Percentiles rank a stretch among this genome's conserved stretches.
These are phyloP conservation scores for Amanita rubescens DNA, from an alignment of 768 basidiomycete genomes.

Conservation along the genomic window DNA sequence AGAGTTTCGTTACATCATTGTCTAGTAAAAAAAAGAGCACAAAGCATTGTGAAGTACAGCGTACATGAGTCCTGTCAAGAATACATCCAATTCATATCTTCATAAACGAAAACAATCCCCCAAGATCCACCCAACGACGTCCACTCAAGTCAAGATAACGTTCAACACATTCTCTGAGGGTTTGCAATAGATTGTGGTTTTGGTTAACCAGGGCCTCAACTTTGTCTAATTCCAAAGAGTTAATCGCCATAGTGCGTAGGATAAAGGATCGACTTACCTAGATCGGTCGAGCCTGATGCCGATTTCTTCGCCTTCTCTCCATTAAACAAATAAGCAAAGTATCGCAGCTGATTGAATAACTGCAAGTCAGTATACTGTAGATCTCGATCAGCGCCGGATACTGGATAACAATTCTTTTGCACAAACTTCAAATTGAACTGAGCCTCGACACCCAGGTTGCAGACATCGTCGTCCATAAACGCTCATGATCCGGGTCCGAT, in stretches of 20 bases:
- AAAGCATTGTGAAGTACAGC: too few species aligned
- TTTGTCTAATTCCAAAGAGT: constrained; percentile 37
- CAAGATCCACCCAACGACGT: constrained; percentile 83
- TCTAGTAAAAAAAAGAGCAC: too few species aligned
- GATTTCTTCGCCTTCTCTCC: constrained; percentile 49
- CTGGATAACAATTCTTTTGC: not conserved
- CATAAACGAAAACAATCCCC: constrained; percentile 76
- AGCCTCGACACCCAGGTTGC: constrained; percentile 58
- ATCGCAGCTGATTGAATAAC: constrained; percentile 88
- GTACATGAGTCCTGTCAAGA: too few species aligned
- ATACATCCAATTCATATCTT: constrained; percentile 32
- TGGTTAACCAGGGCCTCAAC: constrained; percentile 39
- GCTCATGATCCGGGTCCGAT: constrained; percentile 88
- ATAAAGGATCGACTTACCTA: constrained; percentile 26
- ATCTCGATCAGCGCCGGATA: not conserved
- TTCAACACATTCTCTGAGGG: constrained; percentile 53
- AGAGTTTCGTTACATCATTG: not conserved
- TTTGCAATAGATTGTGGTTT: constrained; percentile 44
- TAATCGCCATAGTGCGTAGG: not conserved
- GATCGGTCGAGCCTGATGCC: constrained; percentile 37
- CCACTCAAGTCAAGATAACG: constrained; percentile 85
- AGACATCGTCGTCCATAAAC: constrained; percentile 86
- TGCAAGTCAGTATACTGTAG: constrained; percentile 74
- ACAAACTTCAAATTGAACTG: constrained; percentile 69
- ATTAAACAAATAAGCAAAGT: constrained; percentile 76